Conservation (phyloP, 345 rosid species). For the Populus deltoides region DNA sequence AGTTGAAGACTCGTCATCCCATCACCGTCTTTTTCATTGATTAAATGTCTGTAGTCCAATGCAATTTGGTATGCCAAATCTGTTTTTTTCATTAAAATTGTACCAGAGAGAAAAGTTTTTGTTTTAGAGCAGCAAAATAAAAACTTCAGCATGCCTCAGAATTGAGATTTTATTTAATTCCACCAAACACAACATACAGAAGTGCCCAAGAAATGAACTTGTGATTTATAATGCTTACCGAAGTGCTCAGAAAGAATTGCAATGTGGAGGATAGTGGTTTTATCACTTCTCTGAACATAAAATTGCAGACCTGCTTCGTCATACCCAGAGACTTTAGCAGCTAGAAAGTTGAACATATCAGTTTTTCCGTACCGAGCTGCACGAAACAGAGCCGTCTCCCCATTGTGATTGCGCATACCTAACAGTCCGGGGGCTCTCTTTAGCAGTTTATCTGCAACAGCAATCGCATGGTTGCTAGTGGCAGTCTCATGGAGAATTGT, state of each 20-base stretch:
- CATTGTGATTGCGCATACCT: slow-evolving; percentile 7
- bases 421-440: neutral
- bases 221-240: neutral
- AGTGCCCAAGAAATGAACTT: neutral
- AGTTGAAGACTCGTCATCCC: slow-evolving; percentile 6
- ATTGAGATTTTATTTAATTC: no score
- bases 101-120: neutral
- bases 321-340: neutral
- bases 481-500: neutral
- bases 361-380: neutral
- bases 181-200: no score
- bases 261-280: slow-evolving; percentile 6
- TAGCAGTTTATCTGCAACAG: neutral
- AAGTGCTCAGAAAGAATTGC: slow-evolving; percentile 1
- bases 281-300: neutral
- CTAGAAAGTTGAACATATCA: neutral
- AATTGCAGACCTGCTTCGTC: neutral
- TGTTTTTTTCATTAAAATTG: neutral
- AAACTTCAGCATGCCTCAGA: neutral
- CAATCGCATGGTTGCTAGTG: neutral
- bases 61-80: neutral
- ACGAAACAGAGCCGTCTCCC: slow-evolving; percentile 5
- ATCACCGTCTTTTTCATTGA: neutral
- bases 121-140: neutral
- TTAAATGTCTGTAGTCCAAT: neutral